Conservation (phyloP, 331 rosid genomes). For the Malus hybrid region DNA sequence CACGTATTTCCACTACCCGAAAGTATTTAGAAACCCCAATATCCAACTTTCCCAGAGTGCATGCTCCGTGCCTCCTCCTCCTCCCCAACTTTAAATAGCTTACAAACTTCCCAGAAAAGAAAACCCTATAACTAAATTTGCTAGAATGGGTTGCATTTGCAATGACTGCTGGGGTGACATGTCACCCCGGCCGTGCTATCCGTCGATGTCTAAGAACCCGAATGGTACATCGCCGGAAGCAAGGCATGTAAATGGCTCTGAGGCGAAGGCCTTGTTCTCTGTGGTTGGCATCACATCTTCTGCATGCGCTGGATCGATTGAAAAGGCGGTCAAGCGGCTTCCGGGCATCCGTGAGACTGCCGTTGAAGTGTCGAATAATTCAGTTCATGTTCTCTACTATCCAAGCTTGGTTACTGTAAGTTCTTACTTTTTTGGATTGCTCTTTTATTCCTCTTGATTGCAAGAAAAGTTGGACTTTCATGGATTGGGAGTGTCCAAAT, state of each 20-base stretch:
- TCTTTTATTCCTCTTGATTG: background rate
- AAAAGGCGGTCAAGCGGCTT: constrained; percentile 54
- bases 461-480: background rate
- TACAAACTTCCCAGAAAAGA: background rate
- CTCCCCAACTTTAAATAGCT: background rate
- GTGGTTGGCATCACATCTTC: constrained; percentile 60
- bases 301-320: constrained; percentile 63
- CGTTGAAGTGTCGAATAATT: constrained; percentile 49
- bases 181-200: constrained; percentile 41
- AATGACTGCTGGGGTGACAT: constrained; percentile 21
- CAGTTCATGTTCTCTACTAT: constrained; percentile 45
- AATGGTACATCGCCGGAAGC: constrained; percentile 17
- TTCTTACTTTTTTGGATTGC: background rate
- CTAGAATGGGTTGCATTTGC: constrained; percentile 37
- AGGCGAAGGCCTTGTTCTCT: constrained; percentile 35
- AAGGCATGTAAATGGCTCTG: constrained; percentile 13
- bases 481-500: too few species aligned
- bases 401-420: constrained; percentile 45
- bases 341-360: constrained; percentile 54
- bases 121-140: constrained; percentile 4
- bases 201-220: constrained; percentile 48
- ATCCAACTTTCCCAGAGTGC: background rate
- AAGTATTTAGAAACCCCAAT: background rate
- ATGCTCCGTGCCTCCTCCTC: background rate
- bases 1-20: background rate